These are phyloP conservation scores for Pseudogymnoascus sp. DNA, from an alignment of 2,329 filamentous ascomycete genomes.

Conservation along the genomic window DNA sequence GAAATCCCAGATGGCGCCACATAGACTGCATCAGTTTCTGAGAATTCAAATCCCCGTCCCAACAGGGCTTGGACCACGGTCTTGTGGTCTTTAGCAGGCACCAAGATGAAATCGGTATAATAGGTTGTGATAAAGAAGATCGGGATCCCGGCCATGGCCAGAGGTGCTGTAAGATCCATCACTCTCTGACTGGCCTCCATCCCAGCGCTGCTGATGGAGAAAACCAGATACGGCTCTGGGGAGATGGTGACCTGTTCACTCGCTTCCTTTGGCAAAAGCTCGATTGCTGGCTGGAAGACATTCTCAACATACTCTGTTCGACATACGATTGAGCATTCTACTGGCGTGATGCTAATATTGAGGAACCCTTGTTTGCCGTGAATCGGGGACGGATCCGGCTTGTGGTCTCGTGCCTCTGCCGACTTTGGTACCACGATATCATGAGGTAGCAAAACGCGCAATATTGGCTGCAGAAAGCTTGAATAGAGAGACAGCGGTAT, in stretches of 20 bases:
- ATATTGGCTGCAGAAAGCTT: constrained; percentile 73
- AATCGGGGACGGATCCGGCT: constrained; percentile 26
- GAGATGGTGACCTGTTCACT: constrained; percentile 61
- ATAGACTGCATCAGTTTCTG: constrained; percentile 61
- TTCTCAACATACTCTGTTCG: constrained; percentile 63
- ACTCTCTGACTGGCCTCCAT: constrained; percentile 88
- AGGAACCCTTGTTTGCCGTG: constrained; percentile 68
- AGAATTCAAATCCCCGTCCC: constrained; percentile 74
- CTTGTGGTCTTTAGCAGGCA: constrained; percentile 64
- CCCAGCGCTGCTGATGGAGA: constrained; percentile 83
- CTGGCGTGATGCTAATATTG: constrained; percentile 85
- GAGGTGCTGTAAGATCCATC: constrained; percentile 79
- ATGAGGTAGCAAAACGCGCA: constrained; percentile 72
- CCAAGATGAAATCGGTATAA: constrained; percentile 93
- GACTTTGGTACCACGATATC: not conserved
- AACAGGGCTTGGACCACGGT: constrained; percentile 71
- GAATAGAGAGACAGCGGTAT: constrained; percentile 74
- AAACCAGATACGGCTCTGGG: constrained; percentile 74
- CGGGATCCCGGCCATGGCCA: constrained; percentile 85
- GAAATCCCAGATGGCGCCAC: constrained; percentile 38
- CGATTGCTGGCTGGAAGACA: constrained; percentile 66
- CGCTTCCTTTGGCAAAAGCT: constrained; percentile 47
- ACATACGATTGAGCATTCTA: constrained; percentile 90
- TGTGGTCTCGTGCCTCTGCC: constrained; percentile 18
- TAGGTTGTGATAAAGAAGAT: constrained; percentile 99